These are phyloP conservation scores for Dothidotthia symphoricarpi DNA, from an alignment of 2,329 filamentous ascomycete genomes.

Conservation along the genomic window DNA sequence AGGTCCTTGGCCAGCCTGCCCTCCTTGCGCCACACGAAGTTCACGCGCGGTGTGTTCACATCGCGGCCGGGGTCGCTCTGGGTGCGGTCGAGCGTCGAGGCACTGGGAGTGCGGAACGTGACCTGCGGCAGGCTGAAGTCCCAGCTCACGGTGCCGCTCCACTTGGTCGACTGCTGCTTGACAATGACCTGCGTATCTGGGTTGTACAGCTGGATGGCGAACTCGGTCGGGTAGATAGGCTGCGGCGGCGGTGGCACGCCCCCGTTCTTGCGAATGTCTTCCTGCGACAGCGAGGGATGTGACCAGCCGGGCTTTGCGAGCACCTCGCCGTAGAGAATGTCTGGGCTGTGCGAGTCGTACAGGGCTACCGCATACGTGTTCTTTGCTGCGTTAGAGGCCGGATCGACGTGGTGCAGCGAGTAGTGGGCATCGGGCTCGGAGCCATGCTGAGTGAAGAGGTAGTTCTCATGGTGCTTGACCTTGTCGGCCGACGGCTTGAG, in stretches of 20 bases:
- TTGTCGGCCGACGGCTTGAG: constrained; percentile 54
- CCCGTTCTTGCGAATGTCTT: constrained; percentile 71
- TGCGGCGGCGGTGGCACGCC: constrained; percentile 64
- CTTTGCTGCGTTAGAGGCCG: constrained; percentile 64
- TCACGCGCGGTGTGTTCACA: constrained; percentile 64
- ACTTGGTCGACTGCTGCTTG: constrained; percentile 69
- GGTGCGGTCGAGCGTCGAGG: constrained; percentile 73
- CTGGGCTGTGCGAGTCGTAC: constrained; percentile 75
- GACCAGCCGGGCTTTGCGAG: constrained; percentile 82
- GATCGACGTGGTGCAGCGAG: constrained; percentile 72
- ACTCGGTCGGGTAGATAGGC: constrained; percentile 72
- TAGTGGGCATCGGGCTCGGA: constrained; percentile 79
- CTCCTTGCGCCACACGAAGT: constrained; percentile 88
- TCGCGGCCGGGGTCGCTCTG: constrained; percentile 59
- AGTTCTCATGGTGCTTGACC: constrained; percentile 53
- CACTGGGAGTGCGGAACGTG: constrained; percentile 77
- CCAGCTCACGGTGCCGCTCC: constrained; percentile 79
- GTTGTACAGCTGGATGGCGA: constrained; percentile 88
- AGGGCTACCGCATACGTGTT: constrained; percentile 87
- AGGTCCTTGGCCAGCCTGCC: constrained; percentile 82
- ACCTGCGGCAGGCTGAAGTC: constrained; percentile 89
- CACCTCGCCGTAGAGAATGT: constrained; percentile 84
- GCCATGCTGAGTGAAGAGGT: constrained; percentile 67
- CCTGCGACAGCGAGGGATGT: constrained; percentile 75
- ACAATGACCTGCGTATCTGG: constrained; percentile 80